A percentile compares a stretch with the other conserved stretches of the same genome.
Conservation (phyloP, 805 yeast genomes). For the Maudiozyma saulgeensis region DNA sequence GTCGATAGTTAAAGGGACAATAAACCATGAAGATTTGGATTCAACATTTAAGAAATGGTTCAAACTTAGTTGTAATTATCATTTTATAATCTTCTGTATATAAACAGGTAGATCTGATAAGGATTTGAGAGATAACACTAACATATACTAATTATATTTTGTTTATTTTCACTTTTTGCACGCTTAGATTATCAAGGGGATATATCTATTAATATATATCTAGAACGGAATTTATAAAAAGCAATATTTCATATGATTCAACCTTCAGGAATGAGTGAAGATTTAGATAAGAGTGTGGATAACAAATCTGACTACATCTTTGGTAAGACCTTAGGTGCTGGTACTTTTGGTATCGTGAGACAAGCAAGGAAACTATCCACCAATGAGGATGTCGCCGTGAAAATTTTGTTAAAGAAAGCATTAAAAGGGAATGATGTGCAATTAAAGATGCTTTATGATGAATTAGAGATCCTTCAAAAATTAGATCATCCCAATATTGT, state of each 20-base stretch:
- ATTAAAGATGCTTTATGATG: conserved; percentile 62
- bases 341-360: conserved; percentile 88
- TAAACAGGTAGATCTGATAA: too few relatives aligned
- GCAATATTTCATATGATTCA: too few relatives aligned
- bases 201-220: too few relatives aligned
- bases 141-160: too few relatives aligned
- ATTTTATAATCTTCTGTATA: too few relatives aligned
- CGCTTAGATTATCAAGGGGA: too few relatives aligned
- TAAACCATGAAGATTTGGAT: too few relatives aligned
- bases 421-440: conserved; percentile 60
- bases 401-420: conserved; percentile 79
- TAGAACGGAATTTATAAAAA: neutral
- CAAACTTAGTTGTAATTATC: too few relatives aligned
- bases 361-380: conserved; percentile 48
- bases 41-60: too few relatives aligned
- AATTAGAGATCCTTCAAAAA: conserved; percentile 58
- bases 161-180: too few relatives aligned
- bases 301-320: conserved; percentile 62
- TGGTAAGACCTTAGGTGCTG: conserved; percentile 86
- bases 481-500: conserved; percentile 80
- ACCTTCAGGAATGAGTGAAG: neutral
- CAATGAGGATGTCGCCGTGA: conserved; percentile 74
- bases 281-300: neutral
- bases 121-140: too few relatives aligned
- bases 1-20: too few relatives aligned